These are phyloP conservation scores for Citrus hindsii DNA, from an alignment of 345 rosid species.

Conservation along the genomic window DNA sequence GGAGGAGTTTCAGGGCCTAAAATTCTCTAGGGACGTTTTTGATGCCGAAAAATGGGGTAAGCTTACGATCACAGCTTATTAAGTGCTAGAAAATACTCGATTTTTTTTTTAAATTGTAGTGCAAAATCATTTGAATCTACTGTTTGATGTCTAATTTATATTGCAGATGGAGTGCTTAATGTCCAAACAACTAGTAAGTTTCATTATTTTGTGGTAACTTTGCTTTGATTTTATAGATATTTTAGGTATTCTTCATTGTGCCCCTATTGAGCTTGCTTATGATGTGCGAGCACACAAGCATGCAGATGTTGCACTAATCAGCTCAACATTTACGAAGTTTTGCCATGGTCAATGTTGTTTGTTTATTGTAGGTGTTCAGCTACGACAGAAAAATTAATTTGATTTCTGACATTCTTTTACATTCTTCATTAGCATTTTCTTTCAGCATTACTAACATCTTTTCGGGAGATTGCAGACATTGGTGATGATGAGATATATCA, in stretches of 20 bases:
- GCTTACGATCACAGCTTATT: neutral
- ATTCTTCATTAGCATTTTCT: neutral
- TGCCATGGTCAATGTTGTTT: neutral
- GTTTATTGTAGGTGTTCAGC: neutral
- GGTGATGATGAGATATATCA: conserved; percentile 50
- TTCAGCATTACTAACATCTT: neutral
- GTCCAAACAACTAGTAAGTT: conserved; percentile 76
- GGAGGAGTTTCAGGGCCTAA: conserved; percentile 59
- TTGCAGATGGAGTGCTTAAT: conserved; percentile 77
- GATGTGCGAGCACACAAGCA: neutral
- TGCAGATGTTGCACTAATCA: neutral
- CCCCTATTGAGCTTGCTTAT: neutral
- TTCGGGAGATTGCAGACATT: conserved; percentile 39
- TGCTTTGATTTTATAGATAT: neutral
- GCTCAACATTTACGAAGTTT: neutral
- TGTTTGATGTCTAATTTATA: conserved; percentile 16
- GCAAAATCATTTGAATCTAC: neutral
- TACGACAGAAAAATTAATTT: neutral
- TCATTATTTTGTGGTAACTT: neutral
- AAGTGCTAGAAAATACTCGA: neutral
- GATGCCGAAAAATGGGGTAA: conserved; percentile 56
- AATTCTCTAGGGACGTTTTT: conserved; percentile 21
- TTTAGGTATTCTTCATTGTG: neutral
- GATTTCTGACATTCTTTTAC: neutral
- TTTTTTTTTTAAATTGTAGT: neutral